Base-by-base conservation (phyloP, 2,329 filamentous ascomycete species). In the Aureobasidium sp. region DNA sequence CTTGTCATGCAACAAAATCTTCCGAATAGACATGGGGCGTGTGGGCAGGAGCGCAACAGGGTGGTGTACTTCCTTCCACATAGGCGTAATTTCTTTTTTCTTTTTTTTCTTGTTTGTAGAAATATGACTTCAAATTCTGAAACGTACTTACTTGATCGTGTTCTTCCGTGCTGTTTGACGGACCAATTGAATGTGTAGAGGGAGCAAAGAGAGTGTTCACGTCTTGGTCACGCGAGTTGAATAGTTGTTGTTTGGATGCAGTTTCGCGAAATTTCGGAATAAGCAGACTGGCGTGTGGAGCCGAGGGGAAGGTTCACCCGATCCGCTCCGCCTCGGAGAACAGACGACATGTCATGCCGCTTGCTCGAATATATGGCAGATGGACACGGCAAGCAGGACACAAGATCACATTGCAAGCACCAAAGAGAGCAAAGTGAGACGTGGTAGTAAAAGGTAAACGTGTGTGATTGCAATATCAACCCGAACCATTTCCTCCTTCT, bases 381-480 rank as follows among this genome's bases (percentile, higher is more conserved):
- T 15, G 20, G 12, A 27, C 12, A 46, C 5, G 32, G 32, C 29
- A 32, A 2, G 15, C 44, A 8, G 7, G 15, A 27, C 44, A 47
- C 44, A 47, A n/a, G 23, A 32, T 29, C 5, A 29, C 26, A 48
- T 10, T 4, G 29, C 15, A 32, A 17, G 26, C 46, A 48, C 26
- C 3, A 9, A 26, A 47, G n/a, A 29, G 12, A 34, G 8, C 29
- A 20, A 34, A 20, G 12, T 1, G 20, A n/a, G 29, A 36, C 41
- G 5, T 13, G 3, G 12, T 10, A 44, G 12, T 36, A 36, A 51
- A 51, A 51, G 47, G 29, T 51, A n/a, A 51, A 34, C 12, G 47
- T 51, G 47, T 39, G n/a, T 52, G 50, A 52, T 52, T 52, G 50
- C 50, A 27, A 52, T 52, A 52, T 39, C 32, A 52, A 37, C 34